phyloP scores from a whole-genome alignment of 2,329 filamentous ascomycete genomes.

The Stagonosporopsis vannaccii region DNA sequence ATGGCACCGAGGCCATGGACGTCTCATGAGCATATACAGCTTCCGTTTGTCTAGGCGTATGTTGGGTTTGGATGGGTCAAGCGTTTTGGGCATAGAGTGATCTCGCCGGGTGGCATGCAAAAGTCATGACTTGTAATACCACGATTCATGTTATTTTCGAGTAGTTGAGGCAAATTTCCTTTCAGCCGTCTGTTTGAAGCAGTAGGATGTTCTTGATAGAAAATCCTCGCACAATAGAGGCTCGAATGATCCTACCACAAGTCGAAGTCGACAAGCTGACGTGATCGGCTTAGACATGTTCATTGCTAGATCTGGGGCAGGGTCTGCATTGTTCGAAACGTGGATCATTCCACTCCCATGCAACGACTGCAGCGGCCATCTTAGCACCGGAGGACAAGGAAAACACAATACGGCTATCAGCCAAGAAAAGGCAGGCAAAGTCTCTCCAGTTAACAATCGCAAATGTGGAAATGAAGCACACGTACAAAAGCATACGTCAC shows the following conservation, averaged over 20 bases:
- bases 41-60: constrained; percentile 28
- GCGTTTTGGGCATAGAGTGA: constrained; percentile 30
- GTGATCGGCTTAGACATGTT: not conserved
- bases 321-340: not conserved
- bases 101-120: constrained; percentile 8
- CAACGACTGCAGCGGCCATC: not conserved
- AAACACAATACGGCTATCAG: not conserved
- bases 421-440: not conserved
- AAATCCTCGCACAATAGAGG: not conserved
- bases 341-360: not conserved
- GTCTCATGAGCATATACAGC: constrained; percentile 56
- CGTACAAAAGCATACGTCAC: constrained; percentile 14
- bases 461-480: constrained; percentile 3
- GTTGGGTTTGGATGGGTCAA: constrained; percentile 27
- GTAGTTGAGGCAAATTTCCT: not conserved
- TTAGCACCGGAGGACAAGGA: not conserved
- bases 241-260: constrained; percentile 5
- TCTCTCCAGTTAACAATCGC: not conserved
- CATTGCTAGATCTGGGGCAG: not conserved
- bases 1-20: constrained; percentile 73
- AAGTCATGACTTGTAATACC: constrained; percentile 18
- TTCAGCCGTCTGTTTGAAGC: not conserved
- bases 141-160: not conserved
- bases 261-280: constrained; percentile 4
- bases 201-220: not conserved